Conservation (phyloP, 148 eudicot species). For the Spergularia marina region DNA sequence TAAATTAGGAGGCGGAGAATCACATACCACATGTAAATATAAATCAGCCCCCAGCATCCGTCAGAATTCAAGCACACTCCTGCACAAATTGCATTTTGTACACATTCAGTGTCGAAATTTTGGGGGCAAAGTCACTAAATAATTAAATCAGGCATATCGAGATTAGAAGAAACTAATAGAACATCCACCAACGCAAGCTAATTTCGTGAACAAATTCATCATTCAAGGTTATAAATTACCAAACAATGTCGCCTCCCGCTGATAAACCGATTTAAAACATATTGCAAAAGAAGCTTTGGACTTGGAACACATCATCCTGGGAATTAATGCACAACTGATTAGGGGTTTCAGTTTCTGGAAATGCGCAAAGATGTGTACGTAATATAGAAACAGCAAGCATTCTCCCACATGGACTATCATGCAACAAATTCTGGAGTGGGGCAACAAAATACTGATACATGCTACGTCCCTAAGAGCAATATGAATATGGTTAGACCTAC, state of each 20-base stretch:
- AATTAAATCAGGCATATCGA: constrained; percentile 6
- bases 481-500: too few relatives aligned
- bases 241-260: not conserved
- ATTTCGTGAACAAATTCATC: not conserved
- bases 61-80: constrained; percentile 29
- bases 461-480: too few relatives aligned
- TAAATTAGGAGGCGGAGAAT: constrained; percentile 29
- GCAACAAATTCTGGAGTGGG: not conserved
- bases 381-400: not conserved
- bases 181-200: not conserved
- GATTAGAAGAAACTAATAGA: not conserved
- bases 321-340: not conserved
- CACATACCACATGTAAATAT: constrained; percentile 34
- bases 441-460: not conserved
- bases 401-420: not conserved
- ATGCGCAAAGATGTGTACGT: not conserved
- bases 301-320: not conserved
- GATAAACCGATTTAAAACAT: not conserved
- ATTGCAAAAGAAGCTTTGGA: not conserved
- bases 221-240: not conserved
- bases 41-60: constrained; percentile 30
- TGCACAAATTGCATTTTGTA: constrained; percentile 34
- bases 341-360: not conserved
- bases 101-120: constrained; percentile 28
- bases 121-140: constrained; percentile 8